These are phyloP conservation scores for Cladosporium velox DNA, from an alignment of 2,329 filamentous ascomycete species.

Conservation along the genomic window DNA sequence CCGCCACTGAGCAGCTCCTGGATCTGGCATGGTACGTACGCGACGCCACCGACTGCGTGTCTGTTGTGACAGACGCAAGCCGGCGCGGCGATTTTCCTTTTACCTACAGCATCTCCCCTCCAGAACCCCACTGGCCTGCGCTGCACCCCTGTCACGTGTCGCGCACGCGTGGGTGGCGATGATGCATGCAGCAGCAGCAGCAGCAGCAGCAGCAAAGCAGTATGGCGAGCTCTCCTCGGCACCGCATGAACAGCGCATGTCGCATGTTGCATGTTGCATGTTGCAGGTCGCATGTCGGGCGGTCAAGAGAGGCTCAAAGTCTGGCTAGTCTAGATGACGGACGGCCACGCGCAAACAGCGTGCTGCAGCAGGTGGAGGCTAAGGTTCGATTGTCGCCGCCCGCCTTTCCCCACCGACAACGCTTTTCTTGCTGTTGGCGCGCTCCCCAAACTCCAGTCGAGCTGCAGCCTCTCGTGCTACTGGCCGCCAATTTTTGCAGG, in stretches of 20 bases:
- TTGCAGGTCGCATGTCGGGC: slow-evolving; percentile 1
- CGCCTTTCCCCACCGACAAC: slow-evolving; percentile 8
- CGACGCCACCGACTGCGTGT: slow-evolving; percentile 6
- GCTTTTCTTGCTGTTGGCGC: slow-evolving; percentile 11
- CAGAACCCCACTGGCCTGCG: not conserved
- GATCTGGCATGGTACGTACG: slow-evolving; percentile 21
- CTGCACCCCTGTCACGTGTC: slow-evolving; percentile 21
- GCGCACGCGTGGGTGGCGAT: slow-evolving; percentile 1
- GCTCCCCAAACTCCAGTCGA: slow-evolving; percentile 1
- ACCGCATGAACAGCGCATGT: slow-evolving; percentile 16
- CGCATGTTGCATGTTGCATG: slow-evolving; percentile 4
- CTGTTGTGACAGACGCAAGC: slow-evolving; percentile 2
- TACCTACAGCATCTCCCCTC: not conserved
- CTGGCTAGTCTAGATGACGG: slow-evolving; percentile 9
- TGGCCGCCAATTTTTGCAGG: slow-evolving; percentile 8
- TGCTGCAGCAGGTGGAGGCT: slow-evolving; percentile 16
- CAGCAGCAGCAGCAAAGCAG: not conserved
- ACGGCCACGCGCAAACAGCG: slow-evolving; percentile 13
- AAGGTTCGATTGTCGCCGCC: slow-evolving; percentile 8
- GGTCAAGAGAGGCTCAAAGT: slow-evolving; percentile 1
- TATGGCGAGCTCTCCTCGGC: slow-evolving; percentile 10
- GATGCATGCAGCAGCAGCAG: not conserved
- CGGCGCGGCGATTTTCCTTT: slow-evolving; percentile 6
- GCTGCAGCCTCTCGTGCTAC: slow-evolving; percentile 15
- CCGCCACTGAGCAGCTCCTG: slow-evolving; percentile 21